Evolutionary conservation across 1,139 yeast genomes (phyloP), one percentile per base, ranked within the genome.

Genomic region (Yamadazyma songkhlaensis): DNA sequence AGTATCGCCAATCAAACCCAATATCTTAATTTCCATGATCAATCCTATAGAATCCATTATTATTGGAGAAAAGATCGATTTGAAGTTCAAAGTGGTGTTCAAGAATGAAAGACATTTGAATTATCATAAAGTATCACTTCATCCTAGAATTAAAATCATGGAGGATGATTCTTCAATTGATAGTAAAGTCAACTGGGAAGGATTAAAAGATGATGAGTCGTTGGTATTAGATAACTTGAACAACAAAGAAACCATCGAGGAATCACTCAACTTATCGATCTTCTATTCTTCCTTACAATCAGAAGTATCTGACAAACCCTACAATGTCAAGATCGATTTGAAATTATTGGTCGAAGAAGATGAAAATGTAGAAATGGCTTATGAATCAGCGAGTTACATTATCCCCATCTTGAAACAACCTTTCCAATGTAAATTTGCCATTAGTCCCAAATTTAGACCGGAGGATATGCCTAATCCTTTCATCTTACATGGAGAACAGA

Each of bases 401-500:
- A 46, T 73, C 11, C 66, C 64, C 1, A 49, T 76, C 1, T 39
- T 62, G 17, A 49, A 55, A n/a, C 38, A 37, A 6, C 74, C 79
- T 3, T 73, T 76, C 46, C 50, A 52, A 3, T 52, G 59, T 20
- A 51, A 48, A 6, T 57, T 70, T 36, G 37, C 59, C 0, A 60
- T 77, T 6, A 50, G 60, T 6, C 81, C 82, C 4, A 48, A 67
- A 15, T 51, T 57, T 13, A 50, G 67, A 22, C 54, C 47, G 2
- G 29, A 35, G 0, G 69, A 64, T 27, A 60, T 77, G 54, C 77
- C 79, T 0, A 64, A 65, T 9, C 68, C 77, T 1, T 74, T 76
- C 40, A 47, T 67, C 3, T 36, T 64, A 14, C 42, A 48, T 6
- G 50, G 44, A 6, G 44, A 41, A 13, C 35, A 36, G 12, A 51